Evolutionary conservation across 2,329 filamentous ascomycete genomes (phyloP), one percentile per base, ranked within the genome.

Genomic region (Akanthomyces muscarius): DNA sequence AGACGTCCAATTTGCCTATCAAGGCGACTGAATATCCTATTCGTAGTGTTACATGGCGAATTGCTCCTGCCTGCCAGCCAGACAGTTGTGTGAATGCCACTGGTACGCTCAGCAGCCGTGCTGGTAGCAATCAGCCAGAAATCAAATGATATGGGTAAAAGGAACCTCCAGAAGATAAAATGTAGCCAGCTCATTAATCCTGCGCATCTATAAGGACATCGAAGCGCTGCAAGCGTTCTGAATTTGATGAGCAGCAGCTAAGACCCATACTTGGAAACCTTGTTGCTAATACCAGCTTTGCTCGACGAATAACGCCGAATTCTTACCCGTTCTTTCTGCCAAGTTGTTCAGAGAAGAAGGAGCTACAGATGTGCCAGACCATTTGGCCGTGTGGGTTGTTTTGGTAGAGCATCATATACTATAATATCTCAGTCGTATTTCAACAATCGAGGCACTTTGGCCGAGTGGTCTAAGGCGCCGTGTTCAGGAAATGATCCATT

Each of bases 391-490:
- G n/a, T 11, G 18, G 25, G 21, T 1, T 14, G 2, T 11, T n/a
- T 0, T 1, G 5, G 2, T n/a, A 3, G 14, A 36, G 47, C 16
- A 28, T 23, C 16, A 55, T 62, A 55, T 54, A 30, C 10, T 55
- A 28, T 10, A n/a, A 55, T 42, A 55, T 10, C 5, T 47, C 14
- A 2, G 1, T 0, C 0, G 2, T 45, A 16, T 28, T 41, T 8
- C 41, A 54, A 55, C 51, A 47, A 62, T 28, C 50, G 53, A 66
- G 68, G 68, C 68, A 69, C 68, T 70, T 69, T 70, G 68, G 67
- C 68, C 68, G 68, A 68, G 67, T 65, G 65, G 67, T 69, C 63
- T 65, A 69, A 65, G 66, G 66, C 67, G 67, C 64, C 63, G 64
- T 65, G 66, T 68, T 68, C 64, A 68, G 66, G 50, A 38, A 38